A percentile compares a stretch with the other conserved stretches of the same genome.
These are phyloP conservation scores for Gaultheria prostrata DNA, from an alignment of 148 eudicot genomes.

Conservation along the genomic window DNA sequence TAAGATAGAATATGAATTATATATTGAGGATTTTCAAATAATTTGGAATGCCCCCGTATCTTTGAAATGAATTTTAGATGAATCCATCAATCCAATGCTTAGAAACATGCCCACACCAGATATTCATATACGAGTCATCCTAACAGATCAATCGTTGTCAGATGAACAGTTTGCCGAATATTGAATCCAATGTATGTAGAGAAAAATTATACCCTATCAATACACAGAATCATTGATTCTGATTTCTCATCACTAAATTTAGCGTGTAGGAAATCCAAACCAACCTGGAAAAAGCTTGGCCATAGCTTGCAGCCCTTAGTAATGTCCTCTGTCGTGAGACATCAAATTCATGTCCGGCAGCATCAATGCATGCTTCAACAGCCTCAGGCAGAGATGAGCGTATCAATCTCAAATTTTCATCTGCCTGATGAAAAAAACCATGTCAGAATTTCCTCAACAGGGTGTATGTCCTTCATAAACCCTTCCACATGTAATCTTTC, in stretches of 20 bases:
- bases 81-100: no score
- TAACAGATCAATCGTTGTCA: no score
- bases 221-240: background rate
- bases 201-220: background rate
- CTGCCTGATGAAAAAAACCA: constrained; percentile 58
- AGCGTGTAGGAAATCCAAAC: constrained; percentile 16
- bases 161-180: background rate
- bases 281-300: constrained; percentile 97
- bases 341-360: constrained; percentile 97
- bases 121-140: no score
- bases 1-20: no score
- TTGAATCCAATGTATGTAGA: background rate
- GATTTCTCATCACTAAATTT: constrained; percentile 8
- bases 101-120: no score
- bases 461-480: background rate
- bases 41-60: no score
- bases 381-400: constrained; percentile 87
- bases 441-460: background rate
- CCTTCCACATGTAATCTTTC: background rate
- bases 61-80: no score
- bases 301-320: constrained; percentile 96
- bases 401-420: constrained; percentile 97
- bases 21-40: no score
- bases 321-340: constrained; percentile 69
- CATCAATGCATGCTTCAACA: constrained; percentile 97